Conservation (phyloP, 164 flowering plant genomes). For the Vitis rupestris region DNA sequence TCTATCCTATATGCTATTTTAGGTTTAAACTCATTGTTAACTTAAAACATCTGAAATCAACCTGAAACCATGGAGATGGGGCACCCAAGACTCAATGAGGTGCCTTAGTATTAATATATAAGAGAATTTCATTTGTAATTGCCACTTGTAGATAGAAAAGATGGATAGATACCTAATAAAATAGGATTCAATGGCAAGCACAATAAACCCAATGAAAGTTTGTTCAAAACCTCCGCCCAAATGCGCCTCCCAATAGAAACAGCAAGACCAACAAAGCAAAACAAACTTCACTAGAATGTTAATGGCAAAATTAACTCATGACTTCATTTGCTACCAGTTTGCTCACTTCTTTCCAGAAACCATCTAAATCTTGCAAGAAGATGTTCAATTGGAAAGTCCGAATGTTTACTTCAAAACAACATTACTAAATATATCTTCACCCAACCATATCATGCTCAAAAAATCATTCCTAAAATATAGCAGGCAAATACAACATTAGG, state of each 20-base stretch:
- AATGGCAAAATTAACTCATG: not conserved
- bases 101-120: not conserved
- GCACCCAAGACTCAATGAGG: conserved; percentile 13
- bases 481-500: not conserved
- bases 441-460: not conserved
- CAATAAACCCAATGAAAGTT: conserved; percentile 1
- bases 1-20: not conserved
- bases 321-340: not conserved
- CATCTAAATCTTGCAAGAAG: conserved; percentile 1
- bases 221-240: conserved; percentile 8
- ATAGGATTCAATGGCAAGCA: not conserved
- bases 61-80: conserved; percentile 12
- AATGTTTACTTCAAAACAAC: not conserved
- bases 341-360: not conserved
- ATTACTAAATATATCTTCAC: too few relatives aligned
- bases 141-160: not conserved
- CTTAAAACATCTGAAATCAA: conserved; percentile 13
- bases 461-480: not conserved
- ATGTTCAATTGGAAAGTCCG: not conserved
- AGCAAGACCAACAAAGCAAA: not conserved
- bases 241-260: not conserved
- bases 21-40: not conserved
- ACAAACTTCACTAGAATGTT: not conserved
- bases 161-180: not conserved
- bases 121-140: conserved; percentile 7